Evolutionary conservation across 768 basidiomycete genomes (phyloP), one percentile per base, ranked within the genome.

Genomic region (Leccinum rimulosum): DNA sequence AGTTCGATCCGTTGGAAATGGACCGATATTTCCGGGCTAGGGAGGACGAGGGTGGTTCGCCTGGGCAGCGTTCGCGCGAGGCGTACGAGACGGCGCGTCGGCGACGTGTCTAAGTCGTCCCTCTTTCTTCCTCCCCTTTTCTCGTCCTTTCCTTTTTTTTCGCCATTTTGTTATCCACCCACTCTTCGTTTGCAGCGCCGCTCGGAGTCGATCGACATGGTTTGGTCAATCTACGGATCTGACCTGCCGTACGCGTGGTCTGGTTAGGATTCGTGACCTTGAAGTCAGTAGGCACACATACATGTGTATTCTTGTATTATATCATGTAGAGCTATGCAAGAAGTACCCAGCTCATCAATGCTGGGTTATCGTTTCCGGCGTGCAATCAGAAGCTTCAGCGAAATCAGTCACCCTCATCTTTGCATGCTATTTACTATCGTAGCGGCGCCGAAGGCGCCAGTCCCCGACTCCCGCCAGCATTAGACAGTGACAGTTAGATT

Each of bases 1-100:
- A 84, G 49, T 89, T 89, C 60, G 87, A 89, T 61, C 81, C 76
- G 43, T 82, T 82, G 11, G 89, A 91, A 67, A 85, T 91, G 76
- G 89, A 91, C 60, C 79, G 80, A 52, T 91, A 91, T 73, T 91
- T 91, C 71, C 80, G 83, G 53, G 65, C 73, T 38, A 59, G 64
- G 6, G 70, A 52, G 51, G 51, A 52, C 10, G 22, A 22, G 14
- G 48, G 15, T 2, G 25, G 27, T 17, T 49, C 48, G 48, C 0
- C 9, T 15, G 11, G 43, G 19, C 48, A 28, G 14, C 48, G 14
- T 25, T 49, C 27, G 48, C 48, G 22, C 48, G 48, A 49, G 6
- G 25, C 48, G 15, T 28, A 49, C 15, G 48, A 49, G 15, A 49
- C 25, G 3, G 7, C 27, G 48, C 48, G 48, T 14, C 22, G 25